Evolutionary conservation across 192 early-diverging fungal species (phyloP).

Genomic region (Coemansia erecta): DNA sequence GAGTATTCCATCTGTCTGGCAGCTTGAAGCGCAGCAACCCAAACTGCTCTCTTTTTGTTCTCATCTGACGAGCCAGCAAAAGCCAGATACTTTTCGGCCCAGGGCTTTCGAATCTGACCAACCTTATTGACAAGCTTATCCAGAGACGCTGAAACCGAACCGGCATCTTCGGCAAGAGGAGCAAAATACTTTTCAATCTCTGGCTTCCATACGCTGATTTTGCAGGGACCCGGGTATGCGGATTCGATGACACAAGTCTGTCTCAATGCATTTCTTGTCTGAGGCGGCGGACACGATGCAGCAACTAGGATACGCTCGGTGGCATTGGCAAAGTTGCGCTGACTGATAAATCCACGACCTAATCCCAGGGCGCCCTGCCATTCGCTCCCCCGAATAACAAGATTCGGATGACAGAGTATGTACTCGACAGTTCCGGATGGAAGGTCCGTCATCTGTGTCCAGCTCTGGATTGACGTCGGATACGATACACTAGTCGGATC

Average conservation of each 20-base stretch:
- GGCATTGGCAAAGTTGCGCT: constrained; percentile 16
- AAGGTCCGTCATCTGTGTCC: constrained; percentile 21
- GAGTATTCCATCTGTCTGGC: constrained; percentile 27
- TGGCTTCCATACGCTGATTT: constrained; percentile 26
- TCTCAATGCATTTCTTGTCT: constrained; percentile 36
- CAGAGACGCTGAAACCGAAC: not conserved
- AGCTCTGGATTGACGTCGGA: constrained; percentile 31
- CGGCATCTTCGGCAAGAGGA: constrained; percentile 13
- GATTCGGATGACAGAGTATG: constrained; percentile 18
- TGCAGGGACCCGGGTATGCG: constrained; percentile 37
- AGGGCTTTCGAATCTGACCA: constrained; percentile 9
- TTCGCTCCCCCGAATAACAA: constrained; percentile 33
- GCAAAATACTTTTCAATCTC: constrained; percentile 39
- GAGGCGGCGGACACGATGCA: constrained; percentile 45
- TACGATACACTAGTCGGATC: not conserved
- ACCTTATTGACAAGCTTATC: constrained; percentile 13
- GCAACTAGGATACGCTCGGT: constrained; percentile 35
- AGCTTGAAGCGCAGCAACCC: constrained; percentile 23
- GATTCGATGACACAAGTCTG: constrained; percentile 40
- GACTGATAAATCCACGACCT: constrained; percentile 25
- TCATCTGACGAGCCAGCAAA: not conserved
- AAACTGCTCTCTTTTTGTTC: constrained; percentile 7
- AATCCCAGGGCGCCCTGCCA: constrained; percentile 23
- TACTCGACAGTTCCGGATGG: constrained; percentile 33
- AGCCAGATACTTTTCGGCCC: constrained; percentile 21